These are phyloP conservation scores for Davidsoniella virescens DNA, from an alignment of 2,329 filamentous ascomycete genomes.

Conservation along the genomic window DNA sequence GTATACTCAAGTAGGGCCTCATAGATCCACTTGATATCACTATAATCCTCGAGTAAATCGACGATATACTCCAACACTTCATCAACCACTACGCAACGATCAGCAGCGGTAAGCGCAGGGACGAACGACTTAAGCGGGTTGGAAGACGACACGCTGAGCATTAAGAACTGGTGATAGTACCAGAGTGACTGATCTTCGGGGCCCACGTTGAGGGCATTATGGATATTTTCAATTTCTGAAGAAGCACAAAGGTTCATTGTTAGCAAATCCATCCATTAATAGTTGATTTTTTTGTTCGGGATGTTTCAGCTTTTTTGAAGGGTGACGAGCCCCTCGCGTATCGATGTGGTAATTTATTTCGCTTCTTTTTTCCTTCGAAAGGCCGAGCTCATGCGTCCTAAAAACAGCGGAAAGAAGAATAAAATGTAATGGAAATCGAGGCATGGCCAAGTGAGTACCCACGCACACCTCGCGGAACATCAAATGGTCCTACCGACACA, in stretches of 20 bases:
- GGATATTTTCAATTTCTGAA: conserved; percentile 57
- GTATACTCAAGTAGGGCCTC: conserved; percentile 69
- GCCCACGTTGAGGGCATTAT: conserved; percentile 68
- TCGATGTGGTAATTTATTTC: too few relatives aligned
- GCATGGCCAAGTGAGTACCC: too few relatives aligned
- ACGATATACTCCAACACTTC: conserved; percentile 60
- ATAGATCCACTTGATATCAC: conserved; percentile 65
- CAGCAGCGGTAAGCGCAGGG: conserved; percentile 40
- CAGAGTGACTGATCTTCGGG: conserved; percentile 91
- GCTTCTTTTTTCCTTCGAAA: too few relatives aligned
- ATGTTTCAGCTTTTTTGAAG: not conserved
- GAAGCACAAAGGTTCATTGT: not conserved
- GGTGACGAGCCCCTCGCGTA: too few relatives aligned
- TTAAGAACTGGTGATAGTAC: conserved; percentile 88
- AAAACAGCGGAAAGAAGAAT: too few relatives aligned
- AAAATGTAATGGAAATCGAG: too few relatives aligned
- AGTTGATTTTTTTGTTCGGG: not conserved
- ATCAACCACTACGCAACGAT: conserved; percentile 49
- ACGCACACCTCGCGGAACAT: not conserved
- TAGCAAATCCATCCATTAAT: not conserved
- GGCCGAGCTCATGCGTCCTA: too few relatives aligned
- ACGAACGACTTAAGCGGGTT: conserved; percentile 41
- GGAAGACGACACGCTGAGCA: conserved; percentile 47
- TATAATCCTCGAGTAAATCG: conserved; percentile 44
- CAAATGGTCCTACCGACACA: not conserved